A percentile compares a stretch with the other conserved stretches of the same genome.
Conservation (phyloP, 2,329 filamentous ascomycete genomes). For the Triangularia verruculosa region DNA sequence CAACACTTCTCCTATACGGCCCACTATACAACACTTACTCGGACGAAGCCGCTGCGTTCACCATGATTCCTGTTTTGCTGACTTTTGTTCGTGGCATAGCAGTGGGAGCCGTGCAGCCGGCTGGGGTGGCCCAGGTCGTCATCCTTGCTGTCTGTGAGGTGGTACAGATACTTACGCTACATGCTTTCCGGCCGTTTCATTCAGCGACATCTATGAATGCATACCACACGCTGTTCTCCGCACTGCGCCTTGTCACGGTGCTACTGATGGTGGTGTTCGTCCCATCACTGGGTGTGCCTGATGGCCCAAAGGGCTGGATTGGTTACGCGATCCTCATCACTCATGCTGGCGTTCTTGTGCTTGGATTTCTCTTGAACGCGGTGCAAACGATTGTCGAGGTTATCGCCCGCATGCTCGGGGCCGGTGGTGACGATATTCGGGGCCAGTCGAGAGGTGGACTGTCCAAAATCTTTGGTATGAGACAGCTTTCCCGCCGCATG, state of each 20-base stretch:
- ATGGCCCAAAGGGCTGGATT: constrained; percentile 87
- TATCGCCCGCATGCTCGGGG: constrained; percentile 74
- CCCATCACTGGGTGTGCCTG: constrained; percentile 73
- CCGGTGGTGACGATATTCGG: constrained; percentile 69
- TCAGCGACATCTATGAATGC: constrained; percentile 95
- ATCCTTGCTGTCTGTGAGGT: constrained; percentile 93
- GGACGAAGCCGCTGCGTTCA: constrained; percentile 87
- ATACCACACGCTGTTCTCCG: constrained; percentile 83
- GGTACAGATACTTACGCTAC: constrained; percentile 79
- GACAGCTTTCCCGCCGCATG: constrained; percentile 74
- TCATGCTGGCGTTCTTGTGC: constrained; percentile 78
- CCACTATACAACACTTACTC: constrained; percentile 97
- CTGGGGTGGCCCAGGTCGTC: constrained; percentile 89
- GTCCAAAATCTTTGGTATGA: constrained; percentile 86
- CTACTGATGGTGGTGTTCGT: constrained; percentile 80
- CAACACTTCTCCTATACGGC: constrained; percentile 84
- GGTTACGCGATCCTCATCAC: constrained; percentile 87
- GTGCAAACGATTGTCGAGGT: constrained; percentile 90
- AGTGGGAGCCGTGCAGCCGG: constrained; percentile 88
- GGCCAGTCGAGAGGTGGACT: constrained; percentile 77
- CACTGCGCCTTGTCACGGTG: constrained; percentile 71
- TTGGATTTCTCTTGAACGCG: constrained; percentile 91
- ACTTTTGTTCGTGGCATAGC: constrained; percentile 84
- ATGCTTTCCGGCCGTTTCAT: constrained; percentile 87
- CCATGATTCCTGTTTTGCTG: constrained; percentile 79